Base-by-base conservation (phyloP, 2,329 filamentous ascomycete genomes). In the Shiraia bambusicola region DNA sequence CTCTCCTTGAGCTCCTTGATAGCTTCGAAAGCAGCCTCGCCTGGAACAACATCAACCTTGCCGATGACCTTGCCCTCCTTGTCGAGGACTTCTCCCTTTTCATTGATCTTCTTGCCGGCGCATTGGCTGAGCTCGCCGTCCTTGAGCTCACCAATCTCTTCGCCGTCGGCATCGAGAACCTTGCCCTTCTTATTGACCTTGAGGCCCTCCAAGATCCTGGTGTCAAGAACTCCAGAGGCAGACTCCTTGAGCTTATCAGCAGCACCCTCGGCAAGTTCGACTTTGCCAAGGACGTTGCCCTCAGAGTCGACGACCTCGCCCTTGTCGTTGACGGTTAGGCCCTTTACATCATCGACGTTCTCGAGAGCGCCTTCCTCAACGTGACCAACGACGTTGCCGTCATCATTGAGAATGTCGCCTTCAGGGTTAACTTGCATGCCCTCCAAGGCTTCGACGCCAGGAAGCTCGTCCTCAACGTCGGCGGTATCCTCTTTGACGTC, bases 181-280 rank as follows among this genome's bases (percentile, higher is more conserved):
- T 75, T 74, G 64, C 74, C 74, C 68, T 79, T 79, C 69, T 79
- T 79, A 67, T 79, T 80, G 64, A 80, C 72, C 62, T 78, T 78
- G 39, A 75, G 69, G 54, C 77, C 73, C 57, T 79, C 67, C 34
- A 78, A 56, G 55, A 76, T 76, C 41, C 73, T 67, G 30, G 74
- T 60, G 49, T 76, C 73, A 30, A 75, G 66, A 40, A 66, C 62
- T 22, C 66, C 58, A 28, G 63, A 54, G 17, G 67, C 63, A 26
- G 65, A 54, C 38, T 72, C 70, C 49, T 70, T 67, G 44, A 75
- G 69, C 57, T 71, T 72, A 49, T 76, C 73, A 37, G 71, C 67
- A 49, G 73, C 69, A 45, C 73, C 73, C 37, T 76, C 72, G 34
- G 72, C 73, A 48, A 76, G 71, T 49, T 77, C 73, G 39, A 76